These are phyloP conservation scores for Trapa bicornis DNA, from an alignment of 345 rosid genomes.

Conservation along the genomic window DNA sequence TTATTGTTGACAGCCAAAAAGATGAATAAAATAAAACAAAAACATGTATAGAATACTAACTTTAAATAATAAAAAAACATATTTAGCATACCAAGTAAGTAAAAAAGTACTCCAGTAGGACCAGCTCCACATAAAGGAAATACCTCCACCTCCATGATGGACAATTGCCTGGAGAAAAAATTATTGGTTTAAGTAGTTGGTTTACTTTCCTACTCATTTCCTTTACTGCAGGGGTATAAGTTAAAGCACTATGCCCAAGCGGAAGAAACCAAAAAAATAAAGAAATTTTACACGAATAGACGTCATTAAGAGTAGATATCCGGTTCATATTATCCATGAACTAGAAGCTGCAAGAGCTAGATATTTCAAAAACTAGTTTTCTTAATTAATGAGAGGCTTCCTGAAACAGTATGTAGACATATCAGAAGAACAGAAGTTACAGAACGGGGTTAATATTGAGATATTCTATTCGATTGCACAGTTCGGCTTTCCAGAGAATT, in stretches of 20 bases:
- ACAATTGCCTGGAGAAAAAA: constrained; percentile 10
- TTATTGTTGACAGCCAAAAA: neutral
- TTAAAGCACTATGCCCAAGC: neutral
- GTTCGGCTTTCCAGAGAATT: neutral
- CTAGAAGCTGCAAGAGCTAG: neutral
- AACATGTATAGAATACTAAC: too few species aligned
- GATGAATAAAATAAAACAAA: neutral
- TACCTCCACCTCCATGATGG: constrained; percentile 11
- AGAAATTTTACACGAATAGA: neutral
- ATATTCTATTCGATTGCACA: neutral
- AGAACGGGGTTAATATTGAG: neutral
- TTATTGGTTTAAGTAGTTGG: neutral
- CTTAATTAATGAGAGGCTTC: neutral
- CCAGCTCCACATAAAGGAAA: constrained; percentile 90
- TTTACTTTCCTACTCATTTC: neutral
- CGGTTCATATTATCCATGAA: neutral
- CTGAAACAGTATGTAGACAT: neutral
- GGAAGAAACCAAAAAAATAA: neutral
- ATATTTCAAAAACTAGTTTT: neutral
- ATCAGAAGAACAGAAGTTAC: neutral
- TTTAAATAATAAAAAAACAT: neutral
- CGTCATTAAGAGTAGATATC: neutral
- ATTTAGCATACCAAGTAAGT: constrained; percentile 74
- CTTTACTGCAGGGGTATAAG: neutral
- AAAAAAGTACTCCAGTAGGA: constrained; percentile 96